phyloP scores from a whole-genome alignment of 345 rosid genomes.

The Eucalyptus sideroxylon region DNA sequence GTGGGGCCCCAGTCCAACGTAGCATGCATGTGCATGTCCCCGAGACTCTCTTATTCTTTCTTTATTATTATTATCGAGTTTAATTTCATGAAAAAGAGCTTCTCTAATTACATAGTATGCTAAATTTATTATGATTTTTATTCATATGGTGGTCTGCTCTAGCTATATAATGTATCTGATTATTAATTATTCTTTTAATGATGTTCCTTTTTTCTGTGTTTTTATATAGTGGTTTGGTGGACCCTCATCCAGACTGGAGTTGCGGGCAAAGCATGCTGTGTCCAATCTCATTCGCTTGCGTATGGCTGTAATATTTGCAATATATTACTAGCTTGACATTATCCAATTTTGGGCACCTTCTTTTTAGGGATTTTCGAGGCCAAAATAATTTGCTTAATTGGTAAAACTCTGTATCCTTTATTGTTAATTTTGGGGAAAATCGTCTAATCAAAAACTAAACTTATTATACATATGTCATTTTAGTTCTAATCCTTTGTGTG shows the following conservation, averaged over 20 bases:
- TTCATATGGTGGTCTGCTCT: neutral
- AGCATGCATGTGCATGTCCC: neutral
- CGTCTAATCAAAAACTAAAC: neutral
- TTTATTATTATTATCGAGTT: neutral
- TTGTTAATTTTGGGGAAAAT: neutral
- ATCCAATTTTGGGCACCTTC: neutral
- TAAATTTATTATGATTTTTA: neutral
- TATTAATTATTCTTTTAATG: neutral
- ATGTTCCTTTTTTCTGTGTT: neutral
- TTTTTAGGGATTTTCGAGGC: neutral
- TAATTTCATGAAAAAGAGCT: neutral
- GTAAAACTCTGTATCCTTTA: neutral
- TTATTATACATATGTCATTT: no score
- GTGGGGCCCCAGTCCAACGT: neutral
- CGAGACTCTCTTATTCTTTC: neutral
- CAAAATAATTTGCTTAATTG: neutral
- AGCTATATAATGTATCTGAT: neutral
- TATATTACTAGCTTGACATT: neutral
- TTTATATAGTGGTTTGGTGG: neutral
- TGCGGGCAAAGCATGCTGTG: neutral
- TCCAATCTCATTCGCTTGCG: neutral
- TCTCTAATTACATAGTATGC: neutral
- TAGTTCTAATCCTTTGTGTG: neutral
- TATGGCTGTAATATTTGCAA: neutral
- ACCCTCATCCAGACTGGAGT: neutral